Percentiles rank a stretch among this genome's conserved stretches.
Evolutionary conservation across 2,329 filamentous ascomycete genomes (phyloP).

Genomic region (Cladophialophora psammophila): DNA sequence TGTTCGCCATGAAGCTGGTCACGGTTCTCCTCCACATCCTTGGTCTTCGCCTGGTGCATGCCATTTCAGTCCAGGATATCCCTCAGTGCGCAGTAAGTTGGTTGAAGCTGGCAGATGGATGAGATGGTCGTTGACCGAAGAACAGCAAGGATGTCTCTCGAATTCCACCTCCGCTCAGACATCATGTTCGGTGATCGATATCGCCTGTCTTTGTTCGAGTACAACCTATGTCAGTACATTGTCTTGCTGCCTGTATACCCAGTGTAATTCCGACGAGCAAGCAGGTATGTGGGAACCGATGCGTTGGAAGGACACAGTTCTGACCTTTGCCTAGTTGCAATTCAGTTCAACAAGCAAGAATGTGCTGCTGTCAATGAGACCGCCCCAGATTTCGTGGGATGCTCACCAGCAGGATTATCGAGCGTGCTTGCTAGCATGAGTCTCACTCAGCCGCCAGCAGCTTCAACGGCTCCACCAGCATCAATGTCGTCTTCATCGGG

Average conservation of each 20-base stretch:
- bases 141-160: constrained; percentile 39
- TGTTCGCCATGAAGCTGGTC: constrained; percentile 27
- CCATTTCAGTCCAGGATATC: constrained; percentile 36
- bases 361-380: constrained; percentile 40
- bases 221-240: constrained; percentile 39
- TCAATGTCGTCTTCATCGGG: constrained; percentile 25
- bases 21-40: constrained; percentile 15
- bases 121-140: constrained; percentile 18
- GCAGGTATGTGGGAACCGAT: constrained; percentile 31
- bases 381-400: constrained; percentile 42
- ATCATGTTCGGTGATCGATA: constrained; percentile 40
- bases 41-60: constrained; percentile 19
- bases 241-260: constrained; percentile 40
- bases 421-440: constrained; percentile 34
- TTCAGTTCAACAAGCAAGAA: constrained; percentile 42
- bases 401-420: constrained; percentile 37
- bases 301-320: background rate
- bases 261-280: constrained; percentile 38
- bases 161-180: constrained; percentile 39
- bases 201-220: constrained; percentile 40
- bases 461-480: constrained; percentile 17
- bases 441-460: constrained; percentile 15
- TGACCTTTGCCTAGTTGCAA: constrained; percentile 35
- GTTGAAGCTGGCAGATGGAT: background rate
- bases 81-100: constrained; percentile 38